Evolutionary conservation across 2,329 filamentous ascomycete genomes (phyloP).

Genomic region (Penicillium sclerotiorum): DNA sequence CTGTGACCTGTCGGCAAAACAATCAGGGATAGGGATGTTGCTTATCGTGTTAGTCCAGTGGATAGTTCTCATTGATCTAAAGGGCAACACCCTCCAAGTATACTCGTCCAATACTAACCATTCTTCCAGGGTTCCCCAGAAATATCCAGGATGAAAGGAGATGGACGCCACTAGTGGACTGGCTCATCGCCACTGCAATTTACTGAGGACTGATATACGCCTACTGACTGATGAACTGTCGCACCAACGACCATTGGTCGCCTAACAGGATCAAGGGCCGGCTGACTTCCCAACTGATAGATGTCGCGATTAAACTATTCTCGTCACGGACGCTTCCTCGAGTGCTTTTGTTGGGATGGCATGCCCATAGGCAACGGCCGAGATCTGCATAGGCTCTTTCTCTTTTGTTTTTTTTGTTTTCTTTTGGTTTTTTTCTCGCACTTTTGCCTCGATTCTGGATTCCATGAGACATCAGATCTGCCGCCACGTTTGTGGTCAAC

Average conservation of each 20-base stretch:
- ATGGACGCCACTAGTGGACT: slow-evolving; percentile 14
- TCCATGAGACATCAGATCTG: slow-evolving; percentile 5
- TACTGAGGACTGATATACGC: slow-evolving; percentile 6
- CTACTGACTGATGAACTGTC: slow-evolving; percentile 31
- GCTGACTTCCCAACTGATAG: slow-evolving; percentile 29
- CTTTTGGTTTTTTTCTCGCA: neutral
- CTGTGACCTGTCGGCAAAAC: slow-evolving; percentile 18
- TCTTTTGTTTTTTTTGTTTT: neutral
- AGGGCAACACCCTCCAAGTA: neutral
- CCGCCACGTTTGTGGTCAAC: slow-evolving; percentile 16
- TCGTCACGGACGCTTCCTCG: slow-evolving; percentile 29
- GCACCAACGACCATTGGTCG: slow-evolving; percentile 22
- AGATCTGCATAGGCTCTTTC: neutral
- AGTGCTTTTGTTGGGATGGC: slow-evolving; percentile 6
- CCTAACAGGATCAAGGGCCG: slow-evolving; percentile 22
- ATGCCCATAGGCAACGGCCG: slow-evolving; percentile 4
- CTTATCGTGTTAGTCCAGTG: neutral
- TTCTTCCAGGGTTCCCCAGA: no score
- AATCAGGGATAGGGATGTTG: slow-evolving; percentile 3
- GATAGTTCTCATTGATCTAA: neutral
- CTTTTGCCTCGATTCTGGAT: neutral
- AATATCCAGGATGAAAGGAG: no score
- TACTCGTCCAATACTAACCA: slow-evolving; percentile 12
- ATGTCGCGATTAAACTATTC: slow-evolving; percentile 30
- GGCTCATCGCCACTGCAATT: slow-evolving; percentile 18